Evolutionary conservation across 2,329 filamentous ascomycete genomes (phyloP), one percentile per base, ranked within the genome.

Genomic region (Thelonectria olida): DNA sequence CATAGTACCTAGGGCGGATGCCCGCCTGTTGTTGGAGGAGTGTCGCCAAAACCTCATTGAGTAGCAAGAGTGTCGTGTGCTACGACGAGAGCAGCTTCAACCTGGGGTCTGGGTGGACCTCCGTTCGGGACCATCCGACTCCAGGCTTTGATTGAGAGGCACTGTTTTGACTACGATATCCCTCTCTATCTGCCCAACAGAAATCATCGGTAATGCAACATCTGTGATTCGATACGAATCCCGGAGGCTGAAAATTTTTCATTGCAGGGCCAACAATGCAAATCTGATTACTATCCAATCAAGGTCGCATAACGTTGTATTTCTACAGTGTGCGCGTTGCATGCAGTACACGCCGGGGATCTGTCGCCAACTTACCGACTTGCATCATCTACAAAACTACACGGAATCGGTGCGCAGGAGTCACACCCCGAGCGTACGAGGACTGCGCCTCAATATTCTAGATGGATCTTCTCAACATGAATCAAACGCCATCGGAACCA

Each of bases 1-100:
- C 68, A 70, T 70, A 27, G 31, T 20, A 45, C 31, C 25, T 58
- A 15, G 28, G 27, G 20, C 58, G 49, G 34, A 67, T n/a, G n/a
- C 44, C 52, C 49, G 23, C n/a, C 62, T 58, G 6, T 48, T 62
- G 52, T 42, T 62, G 10, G 1, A 3, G 17, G 1, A 1, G 1
- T 1, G 0, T 0, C 3, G 1, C 5, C 7, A 58, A 61, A 53
- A 36, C 5, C 15, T 1, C 9, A 8, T 19, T 25, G 62, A 55
- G 39, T 10, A n/a, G n/a, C n/a, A n/a, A n/a, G 28, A 31, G 28
- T 31, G 28, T 31, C 28, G 28, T 12, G 28, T 31, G 12, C 28
- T 31, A 31, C 28, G n/a, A n/a, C n/a, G n/a, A n/a, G n/a, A n/a
- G n/a, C n/a, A n/a, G n/a, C n/a, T n/a, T n/a, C n/a, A n/a, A n/a